These are phyloP conservation scores for Eutrema salsugineum DNA, from an alignment of 441 rosid genomes.

Conservation along the genomic window DNA sequence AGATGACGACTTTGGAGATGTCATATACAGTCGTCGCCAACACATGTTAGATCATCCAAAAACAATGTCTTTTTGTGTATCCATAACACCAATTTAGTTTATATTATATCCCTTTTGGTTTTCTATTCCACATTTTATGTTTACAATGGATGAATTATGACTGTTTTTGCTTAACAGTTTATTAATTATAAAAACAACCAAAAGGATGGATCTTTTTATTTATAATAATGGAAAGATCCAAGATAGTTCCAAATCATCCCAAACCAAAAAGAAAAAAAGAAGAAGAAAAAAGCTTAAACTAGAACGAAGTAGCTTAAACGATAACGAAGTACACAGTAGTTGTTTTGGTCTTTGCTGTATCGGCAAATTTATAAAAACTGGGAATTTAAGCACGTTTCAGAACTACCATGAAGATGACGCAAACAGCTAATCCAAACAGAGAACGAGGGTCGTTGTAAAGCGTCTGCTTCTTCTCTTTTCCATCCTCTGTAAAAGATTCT, in stretches of 20 bases:
- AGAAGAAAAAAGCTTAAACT: too few species aligned
- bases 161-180: too few species aligned
- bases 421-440: conserved; percentile 52
- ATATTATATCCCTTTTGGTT: too few species aligned
- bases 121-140: too few species aligned
- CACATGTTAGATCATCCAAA: too few species aligned
- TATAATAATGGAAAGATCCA: neutral
- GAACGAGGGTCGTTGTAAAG: conserved; percentile 37
- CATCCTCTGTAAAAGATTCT: conserved; percentile 35
- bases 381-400: conserved; percentile 44
- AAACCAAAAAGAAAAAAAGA: neutral
- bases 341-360: conserved; percentile 4
- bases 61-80: too few species aligned
- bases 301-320: neutral
- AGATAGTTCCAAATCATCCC: conserved; percentile 3
- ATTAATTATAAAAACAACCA: neutral
- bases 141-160: too few species aligned
- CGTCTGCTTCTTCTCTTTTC: conserved; percentile 22
- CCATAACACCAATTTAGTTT: too few species aligned
- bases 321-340: neutral
- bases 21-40: too few species aligned
- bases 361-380: conserved; percentile 13
- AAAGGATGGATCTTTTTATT: conserved; percentile 12
- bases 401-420: conserved; percentile 55
- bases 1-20: too few species aligned